Conservation (phyloP, 208 protist genomes). For the Trypanosoma scelopori region DNA sequence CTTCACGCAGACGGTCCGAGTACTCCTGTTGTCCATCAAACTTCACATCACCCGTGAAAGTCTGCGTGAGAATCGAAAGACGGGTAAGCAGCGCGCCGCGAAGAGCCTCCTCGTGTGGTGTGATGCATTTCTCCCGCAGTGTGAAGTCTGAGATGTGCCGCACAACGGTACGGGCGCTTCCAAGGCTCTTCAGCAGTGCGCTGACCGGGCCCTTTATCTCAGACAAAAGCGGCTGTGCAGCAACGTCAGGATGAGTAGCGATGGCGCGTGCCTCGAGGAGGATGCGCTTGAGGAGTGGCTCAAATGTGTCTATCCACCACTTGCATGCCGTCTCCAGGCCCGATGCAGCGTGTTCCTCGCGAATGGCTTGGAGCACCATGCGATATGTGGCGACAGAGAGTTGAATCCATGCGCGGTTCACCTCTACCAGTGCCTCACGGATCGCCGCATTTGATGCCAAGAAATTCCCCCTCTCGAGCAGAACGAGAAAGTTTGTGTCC, state of each 20-base stretch:
- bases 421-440: constrained; percentile 71
- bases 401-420: constrained; percentile 69
- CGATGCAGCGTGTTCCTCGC: constrained; percentile 39
- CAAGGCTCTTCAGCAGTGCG: constrained; percentile 45
- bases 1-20: constrained; percentile 63
- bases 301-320: constrained; percentile 36
- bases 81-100: constrained; percentile 52
- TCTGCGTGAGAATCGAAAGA: constrained; percentile 58
- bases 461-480: constrained; percentile 70
- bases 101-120: constrained; percentile 57
- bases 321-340: constrained; percentile 47
- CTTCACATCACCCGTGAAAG: constrained; percentile 43
- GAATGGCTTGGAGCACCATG: constrained; percentile 43
- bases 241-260: neutral
- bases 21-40: constrained; percentile 59
- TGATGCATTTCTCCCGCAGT: constrained; percentile 69
- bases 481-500: constrained; percentile 85
- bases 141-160: constrained; percentile 74
- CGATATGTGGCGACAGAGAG: constrained; percentile 63
- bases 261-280: constrained; percentile 29
- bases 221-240: constrained; percentile 11
- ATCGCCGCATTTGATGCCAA: constrained; percentile 51
- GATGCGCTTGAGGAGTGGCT: constrained; percentile 20
- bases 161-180: constrained; percentile 47
- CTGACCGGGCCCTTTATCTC: constrained; percentile 29